A percentile compares a stretch with the other conserved stretches of the same genome.
These are phyloP conservation scores for Lasiosphaeriaceae sp. DNA, from an alignment of 495 filamentous ascomycete genomes.

Conservation along the genomic window DNA sequence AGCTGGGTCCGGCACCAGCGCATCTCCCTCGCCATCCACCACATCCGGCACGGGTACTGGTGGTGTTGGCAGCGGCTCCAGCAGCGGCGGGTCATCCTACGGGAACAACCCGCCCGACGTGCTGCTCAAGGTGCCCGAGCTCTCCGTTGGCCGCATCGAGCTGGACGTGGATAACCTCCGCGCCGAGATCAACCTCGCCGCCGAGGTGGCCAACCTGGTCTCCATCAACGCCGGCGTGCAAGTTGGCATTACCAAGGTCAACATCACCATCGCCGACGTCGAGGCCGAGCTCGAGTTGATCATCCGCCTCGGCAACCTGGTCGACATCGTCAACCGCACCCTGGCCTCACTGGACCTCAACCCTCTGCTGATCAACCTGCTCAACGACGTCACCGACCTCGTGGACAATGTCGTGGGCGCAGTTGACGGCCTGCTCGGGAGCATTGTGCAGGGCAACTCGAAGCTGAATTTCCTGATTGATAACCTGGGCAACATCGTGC, in stretches of 20 bases:
- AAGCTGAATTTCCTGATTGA: constrained; percentile 53
- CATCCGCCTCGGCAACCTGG: constrained; percentile 52
- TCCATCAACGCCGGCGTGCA: constrained; percentile 52
- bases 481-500: constrained; percentile 57
- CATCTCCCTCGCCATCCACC: constrained; percentile 3
- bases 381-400: constrained; percentile 47
- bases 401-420: constrained; percentile 49
- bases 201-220: constrained; percentile 51
- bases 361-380: constrained; percentile 50
- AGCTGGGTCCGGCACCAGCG: constrained; percentile 2
- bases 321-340: constrained; percentile 56
- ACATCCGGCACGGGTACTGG: constrained; percentile 5
- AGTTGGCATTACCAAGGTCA: constrained; percentile 50
- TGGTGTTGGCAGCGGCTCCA: constrained; percentile 1
- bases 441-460: constrained; percentile 48
- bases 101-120: constrained; percentile 47
- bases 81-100: constrained; percentile 9
- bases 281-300: constrained; percentile 52
- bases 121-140: constrained; percentile 48
- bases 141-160: constrained; percentile 53
- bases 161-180: constrained; percentile 51
- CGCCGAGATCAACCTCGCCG: constrained; percentile 54
- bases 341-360: constrained; percentile 53
- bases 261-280: constrained; percentile 56
- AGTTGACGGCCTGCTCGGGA: constrained; percentile 51